Evolutionary conservation across 331 rosid species (phyloP), one percentile per base, ranked within the genome.

Genomic region (Cucumis variabilis): DNA sequence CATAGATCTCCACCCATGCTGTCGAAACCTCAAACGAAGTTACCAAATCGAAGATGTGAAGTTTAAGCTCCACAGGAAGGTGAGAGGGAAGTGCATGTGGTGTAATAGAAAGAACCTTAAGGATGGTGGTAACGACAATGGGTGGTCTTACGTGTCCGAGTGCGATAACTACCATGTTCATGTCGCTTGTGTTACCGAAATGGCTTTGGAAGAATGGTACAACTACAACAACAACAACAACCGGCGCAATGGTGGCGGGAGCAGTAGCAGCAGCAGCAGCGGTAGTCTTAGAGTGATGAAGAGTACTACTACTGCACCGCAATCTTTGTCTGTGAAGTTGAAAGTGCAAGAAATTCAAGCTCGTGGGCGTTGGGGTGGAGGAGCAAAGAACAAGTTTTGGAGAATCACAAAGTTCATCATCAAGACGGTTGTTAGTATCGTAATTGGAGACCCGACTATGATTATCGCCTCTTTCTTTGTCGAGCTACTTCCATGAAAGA

Each of bases 1-100:
- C 16, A 24, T 11, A 14, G 93, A 92, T 41, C 65, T 92, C 0
- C 94, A 92, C 58, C 93, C 93, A 1, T 92, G 93, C 4, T 92
- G 94, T 11, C 60, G 33, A 75, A 75, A 75, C 82, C 82, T 75
- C 7, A 75, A 46, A 13, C 13, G 19, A 1, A 75, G 25, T 6
- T 75, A 75, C 82, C 11, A 11, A 10, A 75, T 76, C 21, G 62
- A 76, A n/a, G 82, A 46, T 1, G 82, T 76, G 20, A 10, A 21
- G 28, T 76, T 76, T 5, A 46, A 41, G 5, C 82, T 76, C 8
- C 82, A 76, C 19, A 76, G 13, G 62, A 23, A 46, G 51, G 62
- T 48, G 6, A 50, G 17, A 12, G 25, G 28, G 16, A 76, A 46
- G 60, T 76, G 82, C 62, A 44, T 46, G 51, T 76, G 82, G 82